phyloP scores from a whole-genome alignment of 345 rosid species.

The Camelina hispida region DNA sequence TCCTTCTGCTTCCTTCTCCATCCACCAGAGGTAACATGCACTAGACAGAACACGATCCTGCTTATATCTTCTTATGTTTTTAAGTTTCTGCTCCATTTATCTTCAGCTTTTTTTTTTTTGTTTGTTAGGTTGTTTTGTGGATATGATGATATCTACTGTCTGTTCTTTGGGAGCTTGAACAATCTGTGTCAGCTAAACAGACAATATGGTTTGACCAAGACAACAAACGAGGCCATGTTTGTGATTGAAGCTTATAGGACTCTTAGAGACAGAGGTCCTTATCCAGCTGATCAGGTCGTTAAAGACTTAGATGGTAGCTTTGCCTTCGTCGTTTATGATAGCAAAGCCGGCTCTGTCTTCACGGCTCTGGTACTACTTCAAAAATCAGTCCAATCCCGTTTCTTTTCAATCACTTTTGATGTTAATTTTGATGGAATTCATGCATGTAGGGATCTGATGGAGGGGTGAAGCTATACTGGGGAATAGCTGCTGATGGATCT shows the following conservation, averaged over 20 bases:
- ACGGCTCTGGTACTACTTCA: slow-evolving; percentile 67
- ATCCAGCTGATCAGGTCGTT: slow-evolving; percentile 94
- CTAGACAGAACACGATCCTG: background rate
- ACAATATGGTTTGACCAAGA: slow-evolving; percentile 84
- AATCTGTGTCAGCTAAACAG: slow-evolving; percentile 64
- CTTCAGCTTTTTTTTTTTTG: background rate
- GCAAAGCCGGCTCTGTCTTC: slow-evolving; percentile 78
- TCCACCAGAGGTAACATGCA: slow-evolving; percentile 58
- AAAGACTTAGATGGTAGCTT: slow-evolving; percentile 90
- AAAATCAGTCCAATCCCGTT: background rate
- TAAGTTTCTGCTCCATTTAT: background rate
- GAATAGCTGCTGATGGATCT: slow-evolving; percentile 89
- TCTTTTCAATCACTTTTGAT: background rate
- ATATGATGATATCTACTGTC: slow-evolving; percentile 75
- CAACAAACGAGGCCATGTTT: slow-evolving; percentile 78
- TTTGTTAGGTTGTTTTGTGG: slow-evolving; percentile 67
- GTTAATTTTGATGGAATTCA: background rate
- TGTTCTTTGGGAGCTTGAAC: slow-evolving; percentile 81
- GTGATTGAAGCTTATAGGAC: slow-evolving; percentile 88
- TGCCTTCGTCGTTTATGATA: slow-evolving; percentile 87
- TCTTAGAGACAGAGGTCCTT: slow-evolving; percentile 91
- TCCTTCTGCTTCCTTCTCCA: slow-evolving; percentile 47
- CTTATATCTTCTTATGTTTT: background rate
- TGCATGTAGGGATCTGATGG: slow-evolving; percentile 82
- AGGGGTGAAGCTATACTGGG: slow-evolving; percentile 84